Percentiles rank a stretch among this genome's conserved stretches.
These are phyloP conservation scores for Kregervanrija fluxuum DNA, from an alignment of 805 yeast genomes.

Conservation along the genomic window DNA sequence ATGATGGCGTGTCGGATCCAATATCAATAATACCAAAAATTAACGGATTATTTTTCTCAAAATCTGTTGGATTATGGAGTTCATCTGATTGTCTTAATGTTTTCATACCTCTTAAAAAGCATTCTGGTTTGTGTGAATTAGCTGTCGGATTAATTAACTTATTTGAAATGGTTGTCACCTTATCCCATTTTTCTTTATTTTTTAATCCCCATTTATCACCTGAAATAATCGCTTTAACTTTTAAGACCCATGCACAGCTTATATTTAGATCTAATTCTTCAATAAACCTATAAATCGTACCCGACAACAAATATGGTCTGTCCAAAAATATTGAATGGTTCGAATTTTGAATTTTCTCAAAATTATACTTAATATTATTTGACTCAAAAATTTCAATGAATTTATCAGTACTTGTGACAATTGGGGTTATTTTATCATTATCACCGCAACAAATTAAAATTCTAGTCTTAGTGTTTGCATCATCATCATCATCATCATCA, in stretches of 20 bases:
- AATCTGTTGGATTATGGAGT: conserved; percentile 47
- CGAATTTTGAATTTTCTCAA: conserved; percentile 37
- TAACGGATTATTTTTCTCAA: conserved; percentile 46
- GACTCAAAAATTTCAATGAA: conserved; percentile 13
- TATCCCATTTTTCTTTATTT: conserved; percentile 67
- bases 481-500: not conserved
- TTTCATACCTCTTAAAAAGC: conserved; percentile 65
- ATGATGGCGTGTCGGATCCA: conserved; percentile 64
- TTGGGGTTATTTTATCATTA: conserved; percentile 48
- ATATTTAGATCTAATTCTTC: conserved; percentile 42
- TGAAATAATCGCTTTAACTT: conserved; percentile 51
- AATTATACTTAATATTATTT: conserved; percentile 25
- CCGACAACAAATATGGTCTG: conserved; percentile 58
- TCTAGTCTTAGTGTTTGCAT: conserved; percentile 29
- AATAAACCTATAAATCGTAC: conserved; percentile 51
- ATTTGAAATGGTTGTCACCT: conserved; percentile 42
- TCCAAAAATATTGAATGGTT: conserved; percentile 63
- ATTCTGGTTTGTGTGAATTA: conserved; percentile 19
- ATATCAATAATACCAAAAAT: conserved; percentile 61
- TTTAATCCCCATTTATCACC: conserved; percentile 78
- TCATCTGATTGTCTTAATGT: conserved; percentile 61
- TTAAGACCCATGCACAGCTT: conserved; percentile 65
- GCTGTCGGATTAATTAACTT: conserved; percentile 29
- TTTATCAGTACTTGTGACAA: conserved; percentile 20
- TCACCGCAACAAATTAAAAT: conserved; percentile 52